Conservation (phyloP, 1,139 yeast genomes). For the Scheffersomyces segobiensis region DNA sequence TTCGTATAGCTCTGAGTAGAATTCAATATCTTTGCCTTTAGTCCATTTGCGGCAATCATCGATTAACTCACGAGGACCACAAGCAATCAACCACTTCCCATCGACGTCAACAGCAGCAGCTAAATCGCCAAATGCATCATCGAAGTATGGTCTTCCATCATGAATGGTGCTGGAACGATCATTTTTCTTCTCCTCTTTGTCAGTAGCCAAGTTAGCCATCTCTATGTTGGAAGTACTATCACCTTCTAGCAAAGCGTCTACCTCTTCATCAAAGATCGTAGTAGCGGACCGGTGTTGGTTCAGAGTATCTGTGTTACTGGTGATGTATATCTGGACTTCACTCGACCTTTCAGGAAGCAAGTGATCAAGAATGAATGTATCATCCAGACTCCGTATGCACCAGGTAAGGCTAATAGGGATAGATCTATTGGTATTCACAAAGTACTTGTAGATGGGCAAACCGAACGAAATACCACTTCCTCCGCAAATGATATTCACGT, state of each 20-base stretch:
- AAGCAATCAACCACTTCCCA: conserved; percentile 60
- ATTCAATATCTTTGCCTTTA: conserved; percentile 30
- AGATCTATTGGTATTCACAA: conserved; percentile 18
- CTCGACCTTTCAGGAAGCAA: conserved; percentile 23
- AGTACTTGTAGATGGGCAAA: conserved; percentile 53
- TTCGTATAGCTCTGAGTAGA: conserved; percentile 45
- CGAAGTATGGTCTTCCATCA: conserved; percentile 45
- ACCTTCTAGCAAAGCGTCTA: conserved; percentile 19
- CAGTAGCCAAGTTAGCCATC: conserved; percentile 15
- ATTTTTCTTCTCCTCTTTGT: conserved; percentile 1
- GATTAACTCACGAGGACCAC: conserved; percentile 65
- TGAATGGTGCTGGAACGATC: conserved; percentile 6
- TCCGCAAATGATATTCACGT: conserved; percentile 68
- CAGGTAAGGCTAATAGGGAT: conserved; percentile 38
- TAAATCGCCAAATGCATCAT: conserved; percentile 25
- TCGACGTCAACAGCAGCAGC: conserved; percentile 25
- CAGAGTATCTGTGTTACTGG: conserved; percentile 12
- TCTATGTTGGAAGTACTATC: conserved; percentile 19
- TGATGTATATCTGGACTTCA: conserved; percentile 21
- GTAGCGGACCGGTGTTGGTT: conserved; percentile 1
- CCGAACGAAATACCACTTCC: conserved; percentile 87
- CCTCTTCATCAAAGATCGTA: conserved; percentile 16
- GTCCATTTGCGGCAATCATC: conserved; percentile 50
- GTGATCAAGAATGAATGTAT: conserved; percentile 40
- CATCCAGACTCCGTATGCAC: conserved; percentile 50